Conservation (phyloP, 2,329 filamentous ascomycete species). For the Drechslerella dactyloides region DNA sequence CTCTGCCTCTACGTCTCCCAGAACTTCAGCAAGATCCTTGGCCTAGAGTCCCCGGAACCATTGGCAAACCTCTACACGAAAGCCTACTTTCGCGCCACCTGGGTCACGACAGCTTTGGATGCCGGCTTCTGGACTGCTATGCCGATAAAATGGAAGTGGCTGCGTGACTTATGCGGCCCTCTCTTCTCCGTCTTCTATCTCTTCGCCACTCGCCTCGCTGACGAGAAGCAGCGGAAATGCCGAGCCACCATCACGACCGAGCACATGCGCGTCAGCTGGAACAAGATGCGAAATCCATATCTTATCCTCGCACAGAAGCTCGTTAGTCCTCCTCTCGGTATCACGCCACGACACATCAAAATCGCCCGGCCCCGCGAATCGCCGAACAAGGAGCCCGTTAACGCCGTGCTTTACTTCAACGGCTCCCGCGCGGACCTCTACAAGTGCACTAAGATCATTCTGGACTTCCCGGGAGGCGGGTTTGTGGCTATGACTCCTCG, state of each 20-base stretch:
- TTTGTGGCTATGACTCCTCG: constrained; percentile 98
- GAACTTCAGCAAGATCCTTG: constrained; percentile 91
- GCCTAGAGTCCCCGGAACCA: constrained; percentile 89
- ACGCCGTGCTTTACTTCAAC: constrained; percentile 92
- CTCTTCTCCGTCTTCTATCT: constrained; percentile 90
- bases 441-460: constrained; percentile 75
- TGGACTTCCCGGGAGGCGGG: constrained; percentile 92
- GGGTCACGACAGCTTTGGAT: constrained; percentile 92
- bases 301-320: constrained; percentile 59
- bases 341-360: constrained; percentile 78
- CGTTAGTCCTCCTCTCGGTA: constrained; percentile 58
- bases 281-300: constrained; percentile 90
- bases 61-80: constrained; percentile 91
- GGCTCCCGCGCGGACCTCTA: constrained; percentile 79
- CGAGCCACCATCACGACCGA: constrained; percentile 85
- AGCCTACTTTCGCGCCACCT: constrained; percentile 93
- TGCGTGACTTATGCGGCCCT: constrained; percentile 81
- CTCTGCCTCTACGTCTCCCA: constrained; percentile 88
- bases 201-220: constrained; percentile 88
- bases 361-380: constrained; percentile 82
- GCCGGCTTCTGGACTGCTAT: constrained; percentile 99
- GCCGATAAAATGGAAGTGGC: constrained; percentile 79
- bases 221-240: constrained; percentile 90
- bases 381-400: constrained; percentile 80
- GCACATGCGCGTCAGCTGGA: constrained; percentile 91